Base-by-base conservation (phyloP, 495 filamentous ascomycete species). In the Penicillium fimorum region DNA sequence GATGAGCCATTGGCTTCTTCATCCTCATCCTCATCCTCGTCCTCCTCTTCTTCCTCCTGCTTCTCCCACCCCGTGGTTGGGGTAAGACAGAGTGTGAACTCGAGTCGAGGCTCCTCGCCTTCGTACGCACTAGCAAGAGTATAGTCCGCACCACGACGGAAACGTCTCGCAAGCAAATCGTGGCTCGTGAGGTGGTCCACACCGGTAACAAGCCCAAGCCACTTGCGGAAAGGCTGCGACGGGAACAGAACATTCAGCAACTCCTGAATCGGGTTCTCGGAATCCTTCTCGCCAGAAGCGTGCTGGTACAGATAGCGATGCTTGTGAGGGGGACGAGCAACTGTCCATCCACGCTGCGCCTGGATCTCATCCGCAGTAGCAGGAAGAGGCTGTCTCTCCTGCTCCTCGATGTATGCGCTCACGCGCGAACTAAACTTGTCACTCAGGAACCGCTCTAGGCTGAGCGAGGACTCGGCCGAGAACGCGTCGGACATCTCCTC, bases 261-360 rank as follows among this genome's bases (percentile, higher is more conserved):
- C 63, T 90, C 88, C 52, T 86, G 82, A 45, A 94, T 75, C 0
- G 92, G 90, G n/a, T 78, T 72, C 8, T 74, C 64, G 56, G 69
- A 47, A 38, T 70, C 68, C 40, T 64, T 25, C 9, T 63, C 22
- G 5, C 42, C 64, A 1, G 75, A 67, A 12, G 74, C 61, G 51
- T 91, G 83, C 40, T 89, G 82, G 72, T 90, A 99, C 11, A 95
- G 73, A 73, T 87, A 99, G 4, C 92, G 90, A 62, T 96, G 92
- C 72, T 97, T 99, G 73, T 97, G 92, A 3, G 94, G 94, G 32
- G 94, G 94, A 13, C 84, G 79, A 20, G 94, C 89, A 13, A 94
- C 86, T 40, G 81, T 82, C 89, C 89, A 93, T 8, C 77, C 74
- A 25, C 75, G 79, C 56, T 62, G 56, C 5, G 80, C 77, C 57